Conservation (phyloP, 192 early-diverging fungal species). For the Phlyctochytrium planicorne region DNA sequence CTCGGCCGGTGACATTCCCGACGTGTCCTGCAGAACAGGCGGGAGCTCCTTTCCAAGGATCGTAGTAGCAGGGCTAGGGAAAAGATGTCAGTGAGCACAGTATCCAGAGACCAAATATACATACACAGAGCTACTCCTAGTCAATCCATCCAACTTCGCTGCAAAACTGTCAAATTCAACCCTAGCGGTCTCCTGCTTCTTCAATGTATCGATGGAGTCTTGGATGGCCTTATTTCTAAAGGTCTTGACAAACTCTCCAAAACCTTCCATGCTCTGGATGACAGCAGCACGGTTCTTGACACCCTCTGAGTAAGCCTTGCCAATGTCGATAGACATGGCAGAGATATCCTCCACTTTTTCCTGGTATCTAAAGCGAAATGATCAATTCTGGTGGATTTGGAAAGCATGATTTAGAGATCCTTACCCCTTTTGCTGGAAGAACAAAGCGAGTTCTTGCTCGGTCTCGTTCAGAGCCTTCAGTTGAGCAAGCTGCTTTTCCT, state of each 20-base stretch:
- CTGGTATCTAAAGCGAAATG: constrained; percentile 33
- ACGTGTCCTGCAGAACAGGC: constrained; percentile 15
- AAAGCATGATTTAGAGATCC: background rate
- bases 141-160: constrained; percentile 38
- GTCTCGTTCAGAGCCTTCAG: constrained; percentile 45
- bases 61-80: constrained; percentile 18
- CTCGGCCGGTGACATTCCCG: constrained; percentile 29
- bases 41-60: constrained; percentile 24
- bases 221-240: constrained; percentile 51
- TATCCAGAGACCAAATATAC: background rate
- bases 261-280: constrained; percentile 33
- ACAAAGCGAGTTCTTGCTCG: constrained; percentile 48
- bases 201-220: constrained; percentile 49
- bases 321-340: constrained; percentile 37
- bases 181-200: constrained; percentile 42
- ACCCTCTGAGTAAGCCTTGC: constrained; percentile 33
- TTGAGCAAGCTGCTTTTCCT: constrained; percentile 34
- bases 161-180: constrained; percentile 47
- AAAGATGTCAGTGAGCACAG: background rate
- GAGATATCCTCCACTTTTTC: constrained; percentile 40
- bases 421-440: constrained; percentile 53
- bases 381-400: background rate
- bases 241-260: constrained; percentile 40
- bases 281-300: constrained; percentile 34
- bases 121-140: background rate